Evolutionary conservation across 148 eudicot genomes (phyloP), one percentile per base, ranked within the genome.

Genomic region (Dysphania ambrosioides): DNA sequence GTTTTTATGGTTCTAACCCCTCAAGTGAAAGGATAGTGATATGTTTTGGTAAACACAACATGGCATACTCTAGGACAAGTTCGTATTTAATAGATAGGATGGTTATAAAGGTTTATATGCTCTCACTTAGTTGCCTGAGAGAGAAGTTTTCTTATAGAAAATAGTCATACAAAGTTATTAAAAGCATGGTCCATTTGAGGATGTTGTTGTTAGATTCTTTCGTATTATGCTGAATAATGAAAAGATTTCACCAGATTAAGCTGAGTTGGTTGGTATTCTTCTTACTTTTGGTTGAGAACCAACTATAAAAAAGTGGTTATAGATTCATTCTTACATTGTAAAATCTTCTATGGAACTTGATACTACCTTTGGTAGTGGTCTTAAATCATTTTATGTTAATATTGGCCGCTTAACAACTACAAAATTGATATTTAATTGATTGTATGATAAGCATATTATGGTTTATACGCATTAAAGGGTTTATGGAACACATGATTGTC

Each of bases 241-340:
- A n/a, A 55, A 21, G 24, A 41, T 72, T 63, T 56, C 30, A 55
- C 86, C 79, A 0, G 81, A 83, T 68, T 70, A 55, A 71, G 74
- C 83, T 41, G 80, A 83, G 26, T 40, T 83, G n/a, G 86, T 81
- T 34, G 72, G 77, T 34, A 66, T 80, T 64, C 77, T 83, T 42
- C 81, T 83, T n/a, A 77, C 86, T 77, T 83, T 83, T 72, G 79
- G 74, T 70, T 83, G 75, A 44, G 60, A 57, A 62, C 72, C 80
- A 35, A 77, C 71, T 18, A 49, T 81, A 7, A 78, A 30, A 27
- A 59, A 78, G 15, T 84, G 86, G 30, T 42, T 72, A 30, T 70
- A 79, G 77, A 78, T 84, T 75, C 83, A 81, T 66, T 70, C 71
- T 9, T 72, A 56, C 73, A 75, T 81, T 15, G 5, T 73, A 74